Evolutionary conservation across 371 early-diverging fungal genomes (phyloP).

Genomic region (Parasitella parasitica): DNA sequence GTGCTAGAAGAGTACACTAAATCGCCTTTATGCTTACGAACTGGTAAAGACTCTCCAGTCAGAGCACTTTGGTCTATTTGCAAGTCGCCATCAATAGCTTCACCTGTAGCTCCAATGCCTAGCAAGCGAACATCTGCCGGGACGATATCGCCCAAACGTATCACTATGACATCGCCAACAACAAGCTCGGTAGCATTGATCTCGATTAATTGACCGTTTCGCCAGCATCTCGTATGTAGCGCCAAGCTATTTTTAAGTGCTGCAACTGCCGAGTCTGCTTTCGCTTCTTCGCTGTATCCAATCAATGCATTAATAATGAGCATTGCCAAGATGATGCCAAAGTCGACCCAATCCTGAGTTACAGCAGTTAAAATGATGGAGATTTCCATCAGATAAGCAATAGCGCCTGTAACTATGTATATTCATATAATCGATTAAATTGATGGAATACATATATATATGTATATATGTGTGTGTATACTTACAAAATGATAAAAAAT

Average conservation of each 20-base stretch:
- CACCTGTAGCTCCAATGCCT: constrained; percentile 83
- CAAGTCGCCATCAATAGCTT: constrained; percentile 71
- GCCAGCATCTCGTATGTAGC: constrained; percentile 76
- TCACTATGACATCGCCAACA: constrained; percentile 87
- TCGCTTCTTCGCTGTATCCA: constrained; percentile 88
- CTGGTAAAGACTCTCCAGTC: constrained; percentile 92
- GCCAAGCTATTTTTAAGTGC: constrained; percentile 87
- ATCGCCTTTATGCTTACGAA: constrained; percentile 77
- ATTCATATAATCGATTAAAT: background rate
- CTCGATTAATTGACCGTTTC: constrained; percentile 79
- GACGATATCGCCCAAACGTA: constrained; percentile 92
- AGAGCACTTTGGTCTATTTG: constrained; percentile 95
- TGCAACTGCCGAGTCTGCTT: constrained; percentile 89
- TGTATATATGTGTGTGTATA: too few species aligned
- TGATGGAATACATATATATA: too few species aligned
- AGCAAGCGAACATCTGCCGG: constrained; percentile 91
- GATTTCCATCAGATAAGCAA: constrained; percentile 85
- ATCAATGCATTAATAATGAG: constrained; percentile 88
- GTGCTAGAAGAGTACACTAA: constrained; percentile 89
- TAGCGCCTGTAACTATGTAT: constrained; percentile 72
- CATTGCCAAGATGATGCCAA: constrained; percentile 83
- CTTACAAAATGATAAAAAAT: constrained; percentile 84
- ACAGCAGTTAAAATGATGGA: constrained; percentile 72
- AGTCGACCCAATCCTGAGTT: constrained; percentile 78
- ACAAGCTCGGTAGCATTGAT: constrained; percentile 78